Base-by-base conservation (phyloP, 2,329 filamentous ascomycete genomes). In the Clarireedia paspali region DNA sequence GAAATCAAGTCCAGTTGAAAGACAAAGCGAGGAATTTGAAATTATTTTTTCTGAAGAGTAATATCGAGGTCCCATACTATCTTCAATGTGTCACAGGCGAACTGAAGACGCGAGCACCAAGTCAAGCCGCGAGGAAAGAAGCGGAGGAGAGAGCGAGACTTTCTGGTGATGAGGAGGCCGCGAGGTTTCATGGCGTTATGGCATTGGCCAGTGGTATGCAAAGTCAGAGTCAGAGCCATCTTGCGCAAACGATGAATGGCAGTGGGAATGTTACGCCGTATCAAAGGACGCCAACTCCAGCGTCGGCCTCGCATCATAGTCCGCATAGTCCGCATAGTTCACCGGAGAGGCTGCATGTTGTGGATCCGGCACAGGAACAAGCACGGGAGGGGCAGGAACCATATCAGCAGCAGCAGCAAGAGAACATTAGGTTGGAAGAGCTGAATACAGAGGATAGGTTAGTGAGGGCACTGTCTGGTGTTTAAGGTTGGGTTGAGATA, bases 1-100 rank as follows among this genome's bases (percentile, higher is more conserved):
- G 90, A 36, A 95, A 91, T 46, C 90, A 96, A 67, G 91, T 96
- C 0, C 91, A 95, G 68, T 77, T 95, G 12, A 96, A 96, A 70
- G 90, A 96, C 68, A 96, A 96, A 71, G 90, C 90, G 0, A 79
- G 90, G 50, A 96, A 96, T 62, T 73, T 95, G 49, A 96, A 95
- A 70, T 74, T 96, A 0, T 95, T 94, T 73, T 95, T 95, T 71
- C 74, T 96, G 53, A 96, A 96, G 74, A 92, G 87, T 17, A 89
- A 89, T 52, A 91, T 90, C 5, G 91, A 96, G 66, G 91, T 96
- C 70, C 91, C 91, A 0, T 90, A 88, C 64, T 94, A 94, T 63
- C 73, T 96, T 23, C 85, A 91, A 66, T 88, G 88, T 30, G 91
- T 96, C 10, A 96, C 91, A 0, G 91, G 91, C 3, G 91, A 96